phyloP scores from a whole-genome alignment of 2,329 filamentous ascomycete genomes.

The Cladosporium sp. region DNA sequence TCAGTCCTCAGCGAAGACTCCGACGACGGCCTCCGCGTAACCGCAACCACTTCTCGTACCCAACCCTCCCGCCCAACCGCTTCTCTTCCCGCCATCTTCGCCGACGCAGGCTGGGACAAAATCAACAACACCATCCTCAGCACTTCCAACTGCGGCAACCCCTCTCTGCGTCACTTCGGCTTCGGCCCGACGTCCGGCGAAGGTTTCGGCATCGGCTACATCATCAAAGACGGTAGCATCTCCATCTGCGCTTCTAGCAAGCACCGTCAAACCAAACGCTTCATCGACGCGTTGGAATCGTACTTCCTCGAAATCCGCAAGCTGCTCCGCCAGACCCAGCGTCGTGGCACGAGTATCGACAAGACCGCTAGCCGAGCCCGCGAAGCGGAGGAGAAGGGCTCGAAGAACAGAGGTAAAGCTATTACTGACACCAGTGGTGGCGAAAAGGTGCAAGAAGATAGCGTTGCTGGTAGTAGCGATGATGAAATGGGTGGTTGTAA shows the following conservation, averaged over 20 bases:
- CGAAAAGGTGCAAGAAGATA: constrained; percentile 62
- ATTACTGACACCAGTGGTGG: constrained; percentile 55
- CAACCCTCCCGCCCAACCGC: not conserved
- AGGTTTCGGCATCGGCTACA: constrained; percentile 96
- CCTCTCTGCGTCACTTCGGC: constrained; percentile 87
- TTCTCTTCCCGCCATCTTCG: constrained; percentile 73
- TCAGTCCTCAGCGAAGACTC: constrained; percentile 45
- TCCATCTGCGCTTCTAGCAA: constrained; percentile 91
- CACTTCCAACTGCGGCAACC: constrained; percentile 98
- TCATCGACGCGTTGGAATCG: constrained; percentile 81
- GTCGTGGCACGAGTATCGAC: constrained; percentile 49
- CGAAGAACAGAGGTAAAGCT: constrained; percentile 69
- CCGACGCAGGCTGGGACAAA: constrained; percentile 87
- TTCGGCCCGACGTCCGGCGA: constrained; percentile 93
- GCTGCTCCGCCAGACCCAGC: constrained; percentile 67
- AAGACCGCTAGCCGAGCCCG: constrained; percentile 55
- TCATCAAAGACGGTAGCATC: constrained; percentile 91
- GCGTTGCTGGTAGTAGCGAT: constrained; percentile 64
- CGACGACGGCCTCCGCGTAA: constrained; percentile 37
- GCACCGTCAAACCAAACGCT: constrained; percentile 86
- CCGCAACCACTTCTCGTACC: constrained; percentile 2
- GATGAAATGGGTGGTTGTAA: constrained; percentile 92
- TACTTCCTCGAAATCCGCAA: constrained; percentile 90
- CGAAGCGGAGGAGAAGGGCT: constrained; percentile 53
- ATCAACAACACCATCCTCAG: constrained; percentile 92